Percentiles rank a stretch among this genome's conserved stretches.
Evolutionary conservation across 2,329 filamentous ascomycete genomes (phyloP).

Genomic region (Decorospora gaudefroyi): DNA sequence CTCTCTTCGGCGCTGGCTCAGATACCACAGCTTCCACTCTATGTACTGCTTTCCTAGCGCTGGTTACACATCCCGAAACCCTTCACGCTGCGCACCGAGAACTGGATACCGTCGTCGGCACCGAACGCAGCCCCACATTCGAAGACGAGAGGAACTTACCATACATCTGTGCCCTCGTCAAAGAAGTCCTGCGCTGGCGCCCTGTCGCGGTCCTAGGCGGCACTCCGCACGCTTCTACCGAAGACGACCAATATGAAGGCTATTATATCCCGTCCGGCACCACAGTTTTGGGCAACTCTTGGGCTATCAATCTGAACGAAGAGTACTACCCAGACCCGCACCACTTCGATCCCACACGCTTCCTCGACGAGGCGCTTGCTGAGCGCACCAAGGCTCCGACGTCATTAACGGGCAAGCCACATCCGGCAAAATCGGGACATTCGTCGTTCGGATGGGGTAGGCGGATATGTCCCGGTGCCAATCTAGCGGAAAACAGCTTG

Average conservation of each 20-base stretch:
- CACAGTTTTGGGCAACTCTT: slow-evolving; percentile 52
- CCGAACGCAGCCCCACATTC: slow-evolving; percentile 41
- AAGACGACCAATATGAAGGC: slow-evolving; percentile 56
- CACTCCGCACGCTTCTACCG: slow-evolving; percentile 55
- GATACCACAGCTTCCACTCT: slow-evolving; percentile 58
- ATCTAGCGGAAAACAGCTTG: slow-evolving; percentile 39
- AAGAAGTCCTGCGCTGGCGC: slow-evolving; percentile 45
- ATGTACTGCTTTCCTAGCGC: slow-evolving; percentile 55
- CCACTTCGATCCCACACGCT: slow-evolving; percentile 49
- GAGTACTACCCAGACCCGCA: slow-evolving; percentile 49
- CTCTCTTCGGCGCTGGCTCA: slow-evolving; percentile 55
- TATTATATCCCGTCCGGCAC: slow-evolving; percentile 57
- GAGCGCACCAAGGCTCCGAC: slow-evolving; percentile 24
- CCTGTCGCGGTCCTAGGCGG: slow-evolving; percentile 51
- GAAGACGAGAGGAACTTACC: slow-evolving; percentile 47
- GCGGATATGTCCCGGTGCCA: slow-evolving; percentile 41
- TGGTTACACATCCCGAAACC: slow-evolving; percentile 54
- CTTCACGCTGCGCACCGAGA: slow-evolving; percentile 52
- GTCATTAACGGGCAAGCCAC: slow-evolving; percentile 26
- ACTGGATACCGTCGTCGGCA: slow-evolving; percentile 45
- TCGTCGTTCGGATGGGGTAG: slow-evolving; percentile 46
- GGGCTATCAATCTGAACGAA: slow-evolving; percentile 52
- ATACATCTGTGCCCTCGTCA: slow-evolving; percentile 48
- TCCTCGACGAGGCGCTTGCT: slow-evolving; percentile 35
- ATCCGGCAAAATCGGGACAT: slow-evolving; percentile 41